Conservation (phyloP, 2,329 filamentous ascomycete species). For the Decorospora gaudefroyi region DNA sequence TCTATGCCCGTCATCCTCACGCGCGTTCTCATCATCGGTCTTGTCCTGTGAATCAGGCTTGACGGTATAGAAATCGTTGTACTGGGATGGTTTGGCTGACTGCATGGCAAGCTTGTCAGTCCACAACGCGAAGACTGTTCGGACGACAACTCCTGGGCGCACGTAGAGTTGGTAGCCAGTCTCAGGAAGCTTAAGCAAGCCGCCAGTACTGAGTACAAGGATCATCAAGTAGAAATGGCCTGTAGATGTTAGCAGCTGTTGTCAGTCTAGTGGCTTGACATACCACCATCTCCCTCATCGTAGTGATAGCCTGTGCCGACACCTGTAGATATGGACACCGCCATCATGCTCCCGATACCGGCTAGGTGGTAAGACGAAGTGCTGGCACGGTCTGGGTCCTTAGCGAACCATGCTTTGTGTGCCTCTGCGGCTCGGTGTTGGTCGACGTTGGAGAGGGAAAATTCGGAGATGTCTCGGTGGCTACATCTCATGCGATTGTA, state of each 20-base stretch:
- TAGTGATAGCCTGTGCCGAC: slow-evolving; percentile 1
- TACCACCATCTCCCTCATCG: neutral
- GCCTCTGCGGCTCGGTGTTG: neutral
- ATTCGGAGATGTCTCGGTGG: neutral
- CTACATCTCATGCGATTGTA: neutral
- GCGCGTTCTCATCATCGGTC: neutral
- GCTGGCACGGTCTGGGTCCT: neutral
- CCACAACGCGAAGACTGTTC: neutral
- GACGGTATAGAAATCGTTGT: slow-evolving; percentile 1
- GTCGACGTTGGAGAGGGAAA: neutral
- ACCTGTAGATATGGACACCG: slow-evolving; percentile 1
- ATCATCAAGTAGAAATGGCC: slow-evolving; percentile 2
- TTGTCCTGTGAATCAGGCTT: neutral
- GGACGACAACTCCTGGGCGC: neutral
- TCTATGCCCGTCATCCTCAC: neutral
- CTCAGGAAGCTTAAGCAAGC: neutral
- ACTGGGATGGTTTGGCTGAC: neutral
- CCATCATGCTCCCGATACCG: neutral
- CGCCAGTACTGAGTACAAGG: neutral
- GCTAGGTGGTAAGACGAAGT: neutral
- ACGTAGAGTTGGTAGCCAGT: neutral
- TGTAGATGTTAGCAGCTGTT: neutral
- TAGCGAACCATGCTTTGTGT: neutral
- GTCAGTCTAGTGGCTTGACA: neutral
- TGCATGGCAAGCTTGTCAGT: slow-evolving; percentile 1